Base-by-base conservation (phyloP, 2,329 filamentous ascomycete genomes). In the Myriosclerotinia scirpicola region DNA sequence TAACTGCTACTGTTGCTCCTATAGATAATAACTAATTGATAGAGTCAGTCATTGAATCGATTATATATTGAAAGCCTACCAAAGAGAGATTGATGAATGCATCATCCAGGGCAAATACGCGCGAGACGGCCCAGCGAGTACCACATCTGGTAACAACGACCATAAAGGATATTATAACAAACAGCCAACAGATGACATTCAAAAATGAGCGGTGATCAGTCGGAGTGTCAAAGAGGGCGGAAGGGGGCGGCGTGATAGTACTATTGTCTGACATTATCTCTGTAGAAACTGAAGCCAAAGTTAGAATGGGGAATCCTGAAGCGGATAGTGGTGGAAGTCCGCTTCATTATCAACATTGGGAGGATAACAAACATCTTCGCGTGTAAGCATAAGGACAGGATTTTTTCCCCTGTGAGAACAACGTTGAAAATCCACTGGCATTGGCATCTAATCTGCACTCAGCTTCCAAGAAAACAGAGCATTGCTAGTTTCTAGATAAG, bases 231-330 rank as follows among this genome's bases (percentile, higher is more conserved):
- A 42, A 42, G 9, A 38, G 38, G 20, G 54, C 34, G 11, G 54
- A 58, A 14, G n/a, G 22, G 1, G n/a, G 20, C 4, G 14, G n/a
- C 12, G 54, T 5, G 42, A 8, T 17, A 14, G 38, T 44, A 56
- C 30, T 56, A 42, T 56, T 17, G 22, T 58, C 54, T 58, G 54
- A n/a, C 54, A 58, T 58, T 12, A 40, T 58, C n/a, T 42, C 8
- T 44, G n/a, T 42, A 40, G n/a, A 30, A 58, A 58, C n/a, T 44
- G n/a, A 58, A 58, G 38, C n/a, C 12, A 58, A 44, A 22, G 54
- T 52, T 5, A 52, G 26, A 52, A 22, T 52, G 48, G 12, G 12
- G 22, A 12, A 3, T n/a, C 5, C 20, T 46, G 15, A 15, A 52
- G 4, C 48, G 6, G 3, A 11, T 6, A 17, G 20, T 52, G 11